Base-by-base conservation (phyloP, 2,329 filamentous ascomycete genomes). In the Fusarium nurragi region DNA sequence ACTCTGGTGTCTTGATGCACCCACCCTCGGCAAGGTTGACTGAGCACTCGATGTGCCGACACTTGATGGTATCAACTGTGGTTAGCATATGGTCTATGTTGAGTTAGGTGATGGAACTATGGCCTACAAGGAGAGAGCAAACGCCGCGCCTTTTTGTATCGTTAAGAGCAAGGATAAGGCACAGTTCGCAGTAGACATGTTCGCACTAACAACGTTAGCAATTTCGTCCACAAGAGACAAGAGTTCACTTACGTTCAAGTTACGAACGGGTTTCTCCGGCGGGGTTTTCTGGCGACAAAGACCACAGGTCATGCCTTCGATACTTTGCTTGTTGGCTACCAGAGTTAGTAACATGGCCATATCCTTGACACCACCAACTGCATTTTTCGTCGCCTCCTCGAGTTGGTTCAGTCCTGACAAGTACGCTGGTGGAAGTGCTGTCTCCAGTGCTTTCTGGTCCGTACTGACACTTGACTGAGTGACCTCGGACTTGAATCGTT, bases 121-220 rank as follows among this genome's bases (percentile, higher is more conserved):
- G 3, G 21, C 34, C 12, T 21, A 38, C 49, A n/a, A 3, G 23
- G 18, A 10, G 7, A 2, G 12, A 2, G n/a, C 25, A 18, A 3
- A 13, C 43, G 0, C 28, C 14, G 14, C 4, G 14, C 28, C 4
- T 2, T 13, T 54, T 50, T 8, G 6, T 36, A 4, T 3, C 3
- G 16, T 41, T 11, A 6, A 49, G 1, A 9, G 25, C 21, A 4
- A 21, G 23, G 2, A 18, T 1, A 3, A 75, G 37, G 32, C 77
- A 79, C 0, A 5, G 4, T 0, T 3, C 2, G 51, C 78, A 79
- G 32, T 74, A 77, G 2, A 73, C 21, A 43, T 80, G 77, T 0
- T 60, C 54, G 25, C 78, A 79, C 77, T 77, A 12, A 16, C n/a
- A 12, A 23, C 2, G 13, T 72, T 32, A 75, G 64, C 28, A n/a